Percentiles rank a stretch among this genome's conserved stretches.
Conservation (phyloP, 148 eudicot species). For the Arbutus unedo region DNA sequence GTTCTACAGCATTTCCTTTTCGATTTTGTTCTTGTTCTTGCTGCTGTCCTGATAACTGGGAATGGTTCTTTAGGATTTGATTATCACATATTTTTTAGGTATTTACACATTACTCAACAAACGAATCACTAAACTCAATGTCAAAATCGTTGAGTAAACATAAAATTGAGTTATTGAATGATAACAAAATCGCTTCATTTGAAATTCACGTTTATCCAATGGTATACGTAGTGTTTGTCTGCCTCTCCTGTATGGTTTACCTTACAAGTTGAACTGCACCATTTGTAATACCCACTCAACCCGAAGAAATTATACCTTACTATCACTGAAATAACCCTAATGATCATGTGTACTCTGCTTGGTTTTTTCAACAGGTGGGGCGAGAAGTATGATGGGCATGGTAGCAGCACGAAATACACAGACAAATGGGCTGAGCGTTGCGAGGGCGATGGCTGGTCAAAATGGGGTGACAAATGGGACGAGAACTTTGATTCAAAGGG, state of each 20-base stretch:
- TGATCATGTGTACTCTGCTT: background rate
- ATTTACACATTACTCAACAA: background rate
- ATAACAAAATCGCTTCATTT: too few species aligned
- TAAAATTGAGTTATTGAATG: too few species aligned
- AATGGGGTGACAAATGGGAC: slow-evolving; percentile 99
- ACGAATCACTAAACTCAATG: too few species aligned
- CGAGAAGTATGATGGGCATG: slow-evolving; percentile 80
- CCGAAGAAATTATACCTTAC: background rate
- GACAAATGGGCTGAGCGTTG: slow-evolving; percentile 96
- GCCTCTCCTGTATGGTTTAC: background rate
- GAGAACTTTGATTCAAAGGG: slow-evolving; percentile 61
- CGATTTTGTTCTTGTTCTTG: background rate
- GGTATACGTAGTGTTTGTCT: too few species aligned
- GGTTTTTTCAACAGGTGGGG: slow-evolving; percentile 70
- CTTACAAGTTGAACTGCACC: background rate
- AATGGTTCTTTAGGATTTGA: background rate
- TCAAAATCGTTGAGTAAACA: too few species aligned
- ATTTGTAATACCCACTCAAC: background rate
- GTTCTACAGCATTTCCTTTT: background rate
- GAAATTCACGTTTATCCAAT: too few species aligned
- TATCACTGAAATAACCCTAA: background rate
- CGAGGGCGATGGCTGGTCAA: slow-evolving; percentile 79
- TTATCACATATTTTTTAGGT: slow-evolving; percentile 1
- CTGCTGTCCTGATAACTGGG: background rate
- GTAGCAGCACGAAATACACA: slow-evolving; percentile 81